Conservation (phyloP, 2,329 filamentous ascomycete genomes). For the Aspergillus sergii region DNA sequence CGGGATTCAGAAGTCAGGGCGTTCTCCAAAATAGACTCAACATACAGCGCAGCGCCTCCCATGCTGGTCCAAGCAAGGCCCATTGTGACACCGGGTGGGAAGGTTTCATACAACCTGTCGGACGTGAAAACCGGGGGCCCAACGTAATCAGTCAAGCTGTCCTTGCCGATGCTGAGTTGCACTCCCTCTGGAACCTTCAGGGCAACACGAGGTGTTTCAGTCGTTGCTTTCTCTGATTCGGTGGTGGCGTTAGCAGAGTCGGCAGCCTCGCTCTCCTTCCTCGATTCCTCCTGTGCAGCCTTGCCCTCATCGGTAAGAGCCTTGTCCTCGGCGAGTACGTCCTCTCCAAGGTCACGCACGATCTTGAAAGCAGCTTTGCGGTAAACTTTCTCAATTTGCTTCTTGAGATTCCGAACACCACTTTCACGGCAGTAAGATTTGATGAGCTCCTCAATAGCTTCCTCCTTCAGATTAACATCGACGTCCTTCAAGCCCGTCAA, state of each 20-base stretch:
- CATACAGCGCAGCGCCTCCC: slow-evolving; percentile 93
- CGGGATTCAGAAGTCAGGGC: slow-evolving; percentile 73
- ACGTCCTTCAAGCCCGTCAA: slow-evolving; percentile 87
- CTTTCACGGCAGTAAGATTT: slow-evolving; percentile 98
- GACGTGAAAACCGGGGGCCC: slow-evolving; percentile 94
- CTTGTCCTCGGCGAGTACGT: slow-evolving; percentile 75
- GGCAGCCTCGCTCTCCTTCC: slow-evolving; percentile 59
- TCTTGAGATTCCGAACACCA: slow-evolving; percentile 95
- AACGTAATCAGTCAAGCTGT: slow-evolving; percentile 94
- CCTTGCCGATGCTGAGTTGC: slow-evolving; percentile 81
- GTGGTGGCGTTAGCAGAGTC: slow-evolving; percentile 65
- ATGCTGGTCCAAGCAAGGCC: slow-evolving; percentile 97
- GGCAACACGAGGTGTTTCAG: slow-evolving; percentile 69
- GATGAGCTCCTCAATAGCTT: slow-evolving; percentile 93
- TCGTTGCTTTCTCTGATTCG: slow-evolving; percentile 41
- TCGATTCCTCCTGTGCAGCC: slow-evolving; percentile 65
- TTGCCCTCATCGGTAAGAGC: slow-evolving; percentile 86
- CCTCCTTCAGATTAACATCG: slow-evolving; percentile 81
- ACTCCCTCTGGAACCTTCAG: slow-evolving; percentile 85
- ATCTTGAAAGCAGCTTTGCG: slow-evolving; percentile 97
- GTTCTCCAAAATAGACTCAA: slow-evolving; percentile 92
- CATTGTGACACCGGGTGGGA: slow-evolving; percentile 94
- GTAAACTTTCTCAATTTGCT: slow-evolving; percentile 99
- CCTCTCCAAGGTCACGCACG: slow-evolving; percentile 88
- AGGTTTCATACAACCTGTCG: slow-evolving; percentile 90